Conservation (phyloP, 495 filamentous ascomycete genomes). For the Daldinia vernicosa region DNA sequence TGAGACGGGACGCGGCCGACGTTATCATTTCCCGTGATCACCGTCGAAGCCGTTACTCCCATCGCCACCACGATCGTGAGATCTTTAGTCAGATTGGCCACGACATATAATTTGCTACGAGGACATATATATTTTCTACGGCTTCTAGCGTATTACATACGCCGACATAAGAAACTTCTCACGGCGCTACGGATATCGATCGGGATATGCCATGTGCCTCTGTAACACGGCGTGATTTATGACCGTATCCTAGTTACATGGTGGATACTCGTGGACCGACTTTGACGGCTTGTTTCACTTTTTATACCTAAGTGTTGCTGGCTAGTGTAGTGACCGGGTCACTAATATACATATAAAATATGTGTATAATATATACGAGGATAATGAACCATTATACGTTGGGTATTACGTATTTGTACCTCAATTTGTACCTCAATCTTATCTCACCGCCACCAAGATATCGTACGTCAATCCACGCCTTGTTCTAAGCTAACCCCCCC, state of each 20-base stretch:
- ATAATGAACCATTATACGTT: not conserved
- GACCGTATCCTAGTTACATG: conserved; percentile 8
- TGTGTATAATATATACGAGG: not conserved
- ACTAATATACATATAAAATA: not conserved
- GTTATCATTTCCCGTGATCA: not conserved
- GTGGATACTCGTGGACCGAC: conserved; percentile 21
- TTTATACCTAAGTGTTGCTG: not conserved
- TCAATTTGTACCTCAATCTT: conserved; percentile 22
- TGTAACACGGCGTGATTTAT: conserved; percentile 32
- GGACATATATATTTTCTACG: not conserved
- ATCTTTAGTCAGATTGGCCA: not conserved
- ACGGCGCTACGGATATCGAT: conserved; percentile 1
- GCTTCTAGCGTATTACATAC: not conserved
- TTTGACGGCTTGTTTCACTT: conserved; percentile 40
- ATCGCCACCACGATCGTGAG: conserved; percentile 4
- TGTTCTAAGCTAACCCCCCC: conserved; percentile 7
- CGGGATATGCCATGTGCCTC: conserved; percentile 21
- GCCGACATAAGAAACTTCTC: conserved; percentile 4
- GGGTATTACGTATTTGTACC: conserved; percentile 5
- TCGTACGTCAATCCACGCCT: not conserved
- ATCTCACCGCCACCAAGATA: conserved; percentile 40
- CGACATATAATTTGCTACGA: not conserved
- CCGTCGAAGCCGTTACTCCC: not conserved
- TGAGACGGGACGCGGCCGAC: not conserved
- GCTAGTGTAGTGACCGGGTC: not conserved